phyloP scores from a whole-genome alignment of 225 moss, liverwort and hornwort species.

The Bryoerythrophyllum caledonicum region DNA sequence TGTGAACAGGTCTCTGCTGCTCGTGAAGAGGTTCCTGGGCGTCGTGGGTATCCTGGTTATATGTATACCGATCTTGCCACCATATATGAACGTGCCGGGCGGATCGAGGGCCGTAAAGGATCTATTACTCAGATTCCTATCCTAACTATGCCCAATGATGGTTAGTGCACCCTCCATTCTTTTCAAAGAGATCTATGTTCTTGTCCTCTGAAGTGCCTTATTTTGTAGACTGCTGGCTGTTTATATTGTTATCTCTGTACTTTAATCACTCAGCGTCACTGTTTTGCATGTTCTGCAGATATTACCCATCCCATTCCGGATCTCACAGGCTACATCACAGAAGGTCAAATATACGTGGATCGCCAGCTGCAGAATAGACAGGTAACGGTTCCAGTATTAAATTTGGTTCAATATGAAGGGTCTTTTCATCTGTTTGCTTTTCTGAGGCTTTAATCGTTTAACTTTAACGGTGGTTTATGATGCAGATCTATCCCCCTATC shows the following conservation, averaged over 20 bases:
- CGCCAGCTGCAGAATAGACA: conserved; percentile 88
- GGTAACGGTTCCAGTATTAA: conserved; percentile 29
- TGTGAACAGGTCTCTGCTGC: conserved; percentile 66
- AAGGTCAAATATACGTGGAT: conserved; percentile 91
- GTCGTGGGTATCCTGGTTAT: conserved; percentile 97
- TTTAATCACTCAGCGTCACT: neutral
- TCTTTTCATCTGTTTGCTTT: neutral
- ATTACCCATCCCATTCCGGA: conserved; percentile 97
- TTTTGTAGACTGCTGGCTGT: neutral
- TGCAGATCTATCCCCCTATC: conserved; percentile 95
- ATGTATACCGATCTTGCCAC: conserved; percentile 98
- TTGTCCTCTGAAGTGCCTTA: neutral
- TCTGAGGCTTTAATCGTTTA: neutral
- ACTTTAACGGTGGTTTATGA: neutral
- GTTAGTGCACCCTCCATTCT: conserved; percentile 27
- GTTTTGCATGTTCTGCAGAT: conserved; percentile 46
- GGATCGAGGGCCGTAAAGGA: conserved; percentile 92
- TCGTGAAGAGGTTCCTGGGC: conserved; percentile 93
- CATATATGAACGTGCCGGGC: conserved; percentile 91
- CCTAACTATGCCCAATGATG: conserved; percentile 89
- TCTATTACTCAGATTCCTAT: conserved; percentile 97
- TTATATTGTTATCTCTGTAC: too few relatives aligned
- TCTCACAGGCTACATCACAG: conserved; percentile 91
- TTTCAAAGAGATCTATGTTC: neutral
- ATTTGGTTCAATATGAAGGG: neutral